phyloP scores from a whole-genome alignment of 345 rosid species.

The Eucalyptus marginata region DNA sequence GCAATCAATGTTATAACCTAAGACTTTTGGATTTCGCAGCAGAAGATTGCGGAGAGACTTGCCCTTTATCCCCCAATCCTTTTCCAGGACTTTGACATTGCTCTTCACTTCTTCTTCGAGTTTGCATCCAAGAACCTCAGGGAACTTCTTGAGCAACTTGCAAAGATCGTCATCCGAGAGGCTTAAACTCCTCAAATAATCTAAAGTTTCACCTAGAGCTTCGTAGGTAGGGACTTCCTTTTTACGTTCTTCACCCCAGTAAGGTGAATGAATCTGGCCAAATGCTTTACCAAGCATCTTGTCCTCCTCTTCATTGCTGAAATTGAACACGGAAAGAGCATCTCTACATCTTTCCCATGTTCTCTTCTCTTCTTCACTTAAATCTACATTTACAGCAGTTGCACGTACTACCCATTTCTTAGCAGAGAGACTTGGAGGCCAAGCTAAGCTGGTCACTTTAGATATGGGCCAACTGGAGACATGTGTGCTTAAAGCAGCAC shows the following conservation, averaged over 20 bases:
- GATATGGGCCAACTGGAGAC: background rate
- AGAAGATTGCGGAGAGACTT: constrained; percentile 57
- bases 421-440: background rate
- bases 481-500: background rate
- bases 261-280: constrained; percentile 72
- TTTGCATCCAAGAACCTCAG: constrained; percentile 78
- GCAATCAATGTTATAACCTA: constrained; percentile 87
- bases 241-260: constrained; percentile 79
- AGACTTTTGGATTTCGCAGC: constrained; percentile 78
- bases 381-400: constrained; percentile 16
- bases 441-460: background rate
- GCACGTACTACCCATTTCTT: constrained; percentile 41
- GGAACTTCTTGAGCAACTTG: constrained; percentile 79
- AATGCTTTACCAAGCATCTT: constrained; percentile 88
- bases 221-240: constrained; percentile 52
- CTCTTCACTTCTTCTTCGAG: constrained; percentile 61
- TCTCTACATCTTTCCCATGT: constrained; percentile 80
- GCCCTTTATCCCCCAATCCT: constrained; percentile 73
- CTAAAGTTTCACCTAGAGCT: constrained; percentile 32
- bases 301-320: constrained; percentile 59
- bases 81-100: constrained; percentile 58
- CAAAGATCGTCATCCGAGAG: constrained; percentile 54
- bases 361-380: constrained; percentile 38
- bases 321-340: constrained; percentile 45
- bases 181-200: constrained; percentile 49